Evolutionary conservation across 75 land plant species (phyloP), one percentile per base, ranked within the genome.

Genomic region (Sequoiadendron giganteum): DNA sequence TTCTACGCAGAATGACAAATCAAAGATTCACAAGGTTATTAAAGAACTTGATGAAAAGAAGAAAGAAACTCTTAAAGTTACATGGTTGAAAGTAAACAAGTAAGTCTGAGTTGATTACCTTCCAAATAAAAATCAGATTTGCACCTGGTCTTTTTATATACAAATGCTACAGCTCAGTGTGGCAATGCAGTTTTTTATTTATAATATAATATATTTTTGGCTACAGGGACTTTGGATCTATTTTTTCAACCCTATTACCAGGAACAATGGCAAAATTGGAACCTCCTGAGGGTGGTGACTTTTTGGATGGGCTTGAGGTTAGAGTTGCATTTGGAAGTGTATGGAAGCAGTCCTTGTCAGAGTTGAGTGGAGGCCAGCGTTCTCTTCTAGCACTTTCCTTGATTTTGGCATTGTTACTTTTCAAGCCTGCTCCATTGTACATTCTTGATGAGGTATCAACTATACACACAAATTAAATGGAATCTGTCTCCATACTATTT

Each of bases 271-370:
- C 97, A 45, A 98, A 97, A 89, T 93, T 98, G 79, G 99, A 97
- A 39, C 99, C 99, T 48, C 96, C 96, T 34, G 99, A 98, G 90
- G 99, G 99, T 85, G 88, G 95, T 84, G 93, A 88, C 84, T 97
- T 96, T 56, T 84, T 97, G 86, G 99, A 96, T 92, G 99, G 99
- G 36, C 95, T 98, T 40, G 99, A 98, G 88, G 99, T 98, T 81
- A 92, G 94, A 43, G 99, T 98, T 90, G 97, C 97, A 56, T 98
- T 98, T 94, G 99, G 99, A 88, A 89, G 96, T 86, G 96, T 98
- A 36, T 97, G 99, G 99, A 98, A 98, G 90, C 99, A 97, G 87
- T 98, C 99, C 38, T 90, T 98, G 36, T 98, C 99, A 79, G 99
- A 98, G 89, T 93, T 98, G 61, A 98, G 99, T 90, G 99, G 99